Evolutionary conservation across 371 early-diverging fungal genomes (phyloP), one percentile per base, ranked within the genome.

Genomic region (Saksenaea vasiformis): DNA sequence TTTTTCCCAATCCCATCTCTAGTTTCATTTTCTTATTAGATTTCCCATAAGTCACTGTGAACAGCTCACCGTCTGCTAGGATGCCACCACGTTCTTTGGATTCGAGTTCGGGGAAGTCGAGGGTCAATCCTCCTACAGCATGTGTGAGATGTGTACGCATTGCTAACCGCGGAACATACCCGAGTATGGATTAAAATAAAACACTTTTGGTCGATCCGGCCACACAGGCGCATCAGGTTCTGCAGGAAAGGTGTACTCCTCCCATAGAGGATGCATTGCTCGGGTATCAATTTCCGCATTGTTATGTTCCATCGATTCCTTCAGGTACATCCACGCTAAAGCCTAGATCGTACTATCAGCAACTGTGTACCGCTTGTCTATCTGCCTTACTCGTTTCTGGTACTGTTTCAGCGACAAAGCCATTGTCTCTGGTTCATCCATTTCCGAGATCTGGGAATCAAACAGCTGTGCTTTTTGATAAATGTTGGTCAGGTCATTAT

Each of bases 1-100:
- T 96, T 69, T 94, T 96, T 4, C 96, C 95, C 44, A 95, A 76
- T 1, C 93, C 95, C 95, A 94, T 94, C 80, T 94, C 90, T 78
- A 17, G 37, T 58, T n/a, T n/a, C 3, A 15, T 26, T 8, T 22
- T 53, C 34, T 41, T 4, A 14, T 15, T 10, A 47, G 9, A 15
- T n/a, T n/a, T n/a, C n/a, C n/a, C 9, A 37, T 26, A 7, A 34
- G 27, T 36, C 41, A 31, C 31, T 7, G 11, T 36, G 26, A 1
- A 15, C 39, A n/a, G 59, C 65, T 59, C 67, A 77, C 82, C 89
- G 62, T 89, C 91, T 2, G 92, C 92, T 31, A 92, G 58, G 35
- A 92, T 91, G 2, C 92, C 92, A 11, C 91, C 91, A 17, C 82
- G 74, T 58, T 85, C 84, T 17, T 76, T 72, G 27, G 71, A 64